phyloP scores from a whole-genome alignment of 2,329 filamentous ascomycete species.

The Phaeophleospora eucalypticola region DNA sequence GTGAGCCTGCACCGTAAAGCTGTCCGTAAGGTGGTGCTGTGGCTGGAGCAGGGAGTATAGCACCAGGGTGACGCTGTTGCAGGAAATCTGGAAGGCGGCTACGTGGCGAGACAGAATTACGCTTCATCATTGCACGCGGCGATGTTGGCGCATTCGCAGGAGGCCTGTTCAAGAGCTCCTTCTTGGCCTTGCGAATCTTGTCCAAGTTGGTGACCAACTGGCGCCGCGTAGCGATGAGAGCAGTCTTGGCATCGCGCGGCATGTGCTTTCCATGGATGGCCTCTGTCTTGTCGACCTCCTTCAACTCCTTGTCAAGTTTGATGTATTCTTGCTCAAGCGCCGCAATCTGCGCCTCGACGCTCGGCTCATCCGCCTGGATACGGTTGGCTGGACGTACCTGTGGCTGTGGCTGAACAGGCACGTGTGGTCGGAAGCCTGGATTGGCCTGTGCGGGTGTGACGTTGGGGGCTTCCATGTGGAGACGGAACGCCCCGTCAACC shows the following conservation, averaged over 20 bases:
- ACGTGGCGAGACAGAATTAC: conserved; percentile 23
- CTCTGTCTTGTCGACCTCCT: conserved; percentile 36
- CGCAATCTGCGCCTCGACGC: conserved; percentile 29
- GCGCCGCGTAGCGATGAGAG: conserved; percentile 31
- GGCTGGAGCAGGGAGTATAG: neutral
- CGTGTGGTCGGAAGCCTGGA: neutral
- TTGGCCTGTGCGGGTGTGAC: conserved; percentile 24
- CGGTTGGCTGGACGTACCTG: neutral
- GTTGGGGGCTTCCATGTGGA: conserved; percentile 37
- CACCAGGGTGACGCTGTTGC: conserved; percentile 12
- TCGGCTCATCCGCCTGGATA: conserved; percentile 22
- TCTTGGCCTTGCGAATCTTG: conserved; percentile 33
- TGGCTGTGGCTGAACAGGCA: neutral
- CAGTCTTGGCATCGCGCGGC: conserved; percentile 28
- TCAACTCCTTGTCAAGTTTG: conserved; percentile 35
- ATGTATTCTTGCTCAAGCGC: conserved; percentile 35
- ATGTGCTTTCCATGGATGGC: conserved; percentile 34
- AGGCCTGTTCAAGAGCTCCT: conserved; percentile 28
- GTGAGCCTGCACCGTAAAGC: neutral
- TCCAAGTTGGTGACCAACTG: conserved; percentile 33
- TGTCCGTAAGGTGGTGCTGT: neutral
- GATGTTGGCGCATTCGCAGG: conserved; percentile 23
- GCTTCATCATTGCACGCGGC: conserved; percentile 19
- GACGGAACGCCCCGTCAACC: conserved; percentile 31
- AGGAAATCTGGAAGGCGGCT: conserved; percentile 22